Conservation (phyloP, 1,284 basidiomycete genomes). For the Coriolopsis trogii region DNA sequence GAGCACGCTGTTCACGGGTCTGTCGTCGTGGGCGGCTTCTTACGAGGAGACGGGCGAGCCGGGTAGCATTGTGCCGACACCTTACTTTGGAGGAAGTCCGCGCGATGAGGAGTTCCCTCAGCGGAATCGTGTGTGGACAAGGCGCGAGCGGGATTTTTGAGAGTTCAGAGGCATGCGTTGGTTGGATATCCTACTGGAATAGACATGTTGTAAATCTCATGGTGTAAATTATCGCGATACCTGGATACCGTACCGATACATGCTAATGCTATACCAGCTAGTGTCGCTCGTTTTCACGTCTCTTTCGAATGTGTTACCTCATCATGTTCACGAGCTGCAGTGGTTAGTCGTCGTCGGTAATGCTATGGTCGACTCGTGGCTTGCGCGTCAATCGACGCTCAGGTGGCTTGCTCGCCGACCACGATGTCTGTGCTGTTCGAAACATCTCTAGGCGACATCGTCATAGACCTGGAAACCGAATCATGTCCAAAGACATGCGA, state of each 20-base stretch:
- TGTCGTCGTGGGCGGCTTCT: slow-evolving; percentile 31
- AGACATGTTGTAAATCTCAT: slow-evolving; percentile 9
- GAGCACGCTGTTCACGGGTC: slow-evolving; percentile 25
- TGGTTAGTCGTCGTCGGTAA: background rate
- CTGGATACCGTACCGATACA: slow-evolving; percentile 7
- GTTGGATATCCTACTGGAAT: background rate
- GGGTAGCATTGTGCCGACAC: slow-evolving; percentile 8
- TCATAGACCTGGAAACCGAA: slow-evolving; percentile 95
- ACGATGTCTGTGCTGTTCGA: slow-evolving; percentile 94
- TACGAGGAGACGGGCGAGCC: slow-evolving; percentile 26
- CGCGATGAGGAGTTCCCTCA: slow-evolving; percentile 27
- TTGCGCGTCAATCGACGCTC: background rate
- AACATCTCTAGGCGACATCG: slow-evolving; percentile 94
- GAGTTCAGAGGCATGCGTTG: background rate
- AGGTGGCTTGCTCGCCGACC: slow-evolving; percentile 14
- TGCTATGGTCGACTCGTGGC: background rate
- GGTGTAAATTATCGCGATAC: slow-evolving; percentile 19
- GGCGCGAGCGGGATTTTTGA: slow-evolving; percentile 23
- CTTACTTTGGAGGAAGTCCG: slow-evolving; percentile 24
- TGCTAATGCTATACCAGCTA: slow-evolving; percentile 18
- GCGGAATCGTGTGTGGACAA: slow-evolving; percentile 25
- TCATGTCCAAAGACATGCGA: slow-evolving; percentile 87
- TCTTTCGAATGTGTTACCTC: background rate
- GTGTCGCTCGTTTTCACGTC: background rate
- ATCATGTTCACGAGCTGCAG: background rate